Base-by-base conservation (phyloP, 495 filamentous ascomycete genomes). In the Xylaria sp. region DNA sequence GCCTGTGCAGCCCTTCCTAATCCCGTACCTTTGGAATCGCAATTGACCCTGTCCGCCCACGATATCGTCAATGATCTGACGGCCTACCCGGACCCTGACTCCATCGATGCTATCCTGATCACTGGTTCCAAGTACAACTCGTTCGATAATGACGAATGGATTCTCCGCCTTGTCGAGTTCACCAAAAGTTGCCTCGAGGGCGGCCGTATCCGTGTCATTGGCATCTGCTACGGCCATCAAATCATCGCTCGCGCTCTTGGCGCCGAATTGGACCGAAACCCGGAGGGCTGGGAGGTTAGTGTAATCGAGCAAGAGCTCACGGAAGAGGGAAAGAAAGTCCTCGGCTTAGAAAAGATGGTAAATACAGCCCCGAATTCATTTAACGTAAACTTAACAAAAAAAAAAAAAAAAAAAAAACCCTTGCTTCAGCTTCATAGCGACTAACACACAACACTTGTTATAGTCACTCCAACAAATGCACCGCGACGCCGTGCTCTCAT, bases 401-500 rank as follows among this genome's bases (percentile, higher is more conserved):
- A n/a, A n/a, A n/a, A n/a, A n/a, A n/a, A n/a, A n/a, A n/a, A n/a
- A n/a, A n/a, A n/a, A n/a, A n/a, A n/a, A 50, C 35, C 61, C 57
- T 61, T 61, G 17, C 43, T 73, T 55, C 26, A 59, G 71, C 69
- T 70, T 63, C 33, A 46, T 61, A 46, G 37, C 40, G 62, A 53
- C 61, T 71, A 29, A 65, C 67, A 65, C 67, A 43, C 35, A 59
- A 59, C n/a, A 48, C 48, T 64, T 59, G 50, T 52, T 15, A 21
- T 68, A 97, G 94, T 86, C 85, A 46, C 87, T 97, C 62, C 90
- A 94, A 74, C 94, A 97, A 81, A 97, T 97, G 94, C 94, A 98
- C 81, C 87, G 88, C 55, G 95, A 97, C 76, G 88, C 92, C 40
- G 91, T 95, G n/a, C 85, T 82, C 69, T 76, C 84, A 14, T 86